These are phyloP conservation scores for Phytopythium mirpurense DNA, from an alignment of 352 stramenopile genomes.

Conservation along the genomic window DNA sequence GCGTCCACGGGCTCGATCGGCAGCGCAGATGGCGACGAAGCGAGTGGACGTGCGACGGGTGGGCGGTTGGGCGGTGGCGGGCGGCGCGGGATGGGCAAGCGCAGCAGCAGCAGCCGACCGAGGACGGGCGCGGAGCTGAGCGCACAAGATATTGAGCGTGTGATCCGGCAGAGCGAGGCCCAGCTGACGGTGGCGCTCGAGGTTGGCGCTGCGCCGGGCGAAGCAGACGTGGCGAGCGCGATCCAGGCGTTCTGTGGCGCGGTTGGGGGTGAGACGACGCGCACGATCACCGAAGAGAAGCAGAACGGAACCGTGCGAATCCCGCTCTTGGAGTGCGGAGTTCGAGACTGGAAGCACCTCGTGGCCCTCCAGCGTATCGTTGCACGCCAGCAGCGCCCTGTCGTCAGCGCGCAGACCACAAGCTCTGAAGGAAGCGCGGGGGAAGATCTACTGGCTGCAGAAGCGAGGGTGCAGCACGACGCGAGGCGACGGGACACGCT, in stretches of 20 bases:
- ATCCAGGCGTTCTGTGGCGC: slow-evolving; percentile 7
- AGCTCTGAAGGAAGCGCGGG: not conserved
- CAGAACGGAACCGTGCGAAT: slow-evolving; percentile 10
- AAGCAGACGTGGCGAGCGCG: slow-evolving; percentile 4
- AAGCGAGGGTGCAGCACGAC: slow-evolving; percentile 18
- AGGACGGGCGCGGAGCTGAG: slow-evolving; percentile 10
- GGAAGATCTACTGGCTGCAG: slow-evolving; percentile 17
- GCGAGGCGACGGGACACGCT: slow-evolving; percentile 20
- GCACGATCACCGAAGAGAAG: not conserved
- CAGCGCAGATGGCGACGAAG: slow-evolving; percentile 2
- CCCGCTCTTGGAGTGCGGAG: slow-evolving; percentile 36
- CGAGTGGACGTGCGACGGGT: not conserved
- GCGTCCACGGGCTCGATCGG: slow-evolving; percentile 6
- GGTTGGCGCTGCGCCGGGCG: slow-evolving; percentile 7
- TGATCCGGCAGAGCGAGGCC: slow-evolving; percentile 17
- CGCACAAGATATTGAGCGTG: slow-evolving; percentile 20
- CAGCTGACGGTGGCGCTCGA: slow-evolving; percentile 23
- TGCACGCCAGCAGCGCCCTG: slow-evolving; percentile 20
- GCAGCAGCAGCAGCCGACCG: slow-evolving; percentile 6
- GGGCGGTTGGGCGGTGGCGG: slow-evolving; percentile 3
- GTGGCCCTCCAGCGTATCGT: slow-evolving; percentile 42
- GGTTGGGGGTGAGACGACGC: not conserved
- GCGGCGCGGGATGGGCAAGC: slow-evolving; percentile 8
- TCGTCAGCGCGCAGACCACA: not conserved
- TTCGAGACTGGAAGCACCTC: slow-evolving; percentile 42